Evolutionary conservation across 257 asterid species (phyloP).

Genomic region (Petunia secreta): DNA sequence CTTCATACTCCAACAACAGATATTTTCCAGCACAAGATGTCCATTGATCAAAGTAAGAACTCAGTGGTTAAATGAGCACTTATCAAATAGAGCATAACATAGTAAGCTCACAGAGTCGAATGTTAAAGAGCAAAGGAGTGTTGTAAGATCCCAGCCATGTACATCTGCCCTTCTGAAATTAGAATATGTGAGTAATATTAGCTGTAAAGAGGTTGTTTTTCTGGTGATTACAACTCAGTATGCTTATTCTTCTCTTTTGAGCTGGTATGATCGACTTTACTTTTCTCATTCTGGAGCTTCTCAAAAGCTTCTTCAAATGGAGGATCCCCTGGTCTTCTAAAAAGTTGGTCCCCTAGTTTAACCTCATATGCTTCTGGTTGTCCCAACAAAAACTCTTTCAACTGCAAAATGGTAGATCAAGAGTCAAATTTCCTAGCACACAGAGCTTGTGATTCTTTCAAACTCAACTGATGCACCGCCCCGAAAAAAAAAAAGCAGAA

Average conservation of each 20-base stretch:
- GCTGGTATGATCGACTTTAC: constrained; percentile 20
- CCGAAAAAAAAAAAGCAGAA: neutral
- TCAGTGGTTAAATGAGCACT: neutral
- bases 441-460: neutral
- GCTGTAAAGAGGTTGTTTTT: neutral
- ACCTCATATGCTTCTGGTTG: constrained; percentile 92
- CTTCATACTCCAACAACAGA: neutral
- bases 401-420: constrained; percentile 41
- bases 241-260: constrained; percentile 32
- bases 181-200: neutral
- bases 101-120: neutral
- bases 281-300: constrained; percentile 48
- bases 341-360: constrained; percentile 82
- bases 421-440: neutral
- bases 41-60: neutral
- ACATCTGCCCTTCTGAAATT: neutral
- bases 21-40: neutral
- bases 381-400: constrained; percentile 70
- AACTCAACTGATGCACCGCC: neutral
- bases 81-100: no score
- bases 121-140: neutral
- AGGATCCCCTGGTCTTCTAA: constrained; percentile 81
- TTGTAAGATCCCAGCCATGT: neutral
- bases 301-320: constrained; percentile 69
- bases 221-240: constrained; percentile 52